Evolutionary conservation across 306 rosid genomes (phyloP).

Genomic region (Glycyrrhiza uralensis): DNA sequence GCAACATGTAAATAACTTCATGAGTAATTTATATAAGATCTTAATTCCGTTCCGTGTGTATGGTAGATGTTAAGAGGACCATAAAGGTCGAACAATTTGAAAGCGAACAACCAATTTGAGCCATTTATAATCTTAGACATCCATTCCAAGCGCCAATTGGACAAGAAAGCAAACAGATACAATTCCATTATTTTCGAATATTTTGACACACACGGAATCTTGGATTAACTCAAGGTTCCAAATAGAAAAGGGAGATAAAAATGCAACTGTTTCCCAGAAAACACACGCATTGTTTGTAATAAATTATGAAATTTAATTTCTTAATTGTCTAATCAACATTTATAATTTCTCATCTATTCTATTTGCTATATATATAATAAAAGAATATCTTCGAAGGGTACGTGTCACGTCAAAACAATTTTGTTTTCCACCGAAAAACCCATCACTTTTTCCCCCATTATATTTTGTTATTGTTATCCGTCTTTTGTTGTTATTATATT

Average conservation of each 20-base stretch:
- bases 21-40: background rate
- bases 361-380: no score
- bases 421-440: no score
- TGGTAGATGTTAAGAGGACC: background rate
- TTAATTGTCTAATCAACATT: background rate
- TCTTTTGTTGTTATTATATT: no score
- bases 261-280: background rate
- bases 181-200: background rate
- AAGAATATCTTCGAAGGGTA: no score
- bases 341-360: no score
- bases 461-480: no score
- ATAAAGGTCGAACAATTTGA: background rate
- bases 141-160: background rate
- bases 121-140: constrained; percentile 19
- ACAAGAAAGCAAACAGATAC: background rate
- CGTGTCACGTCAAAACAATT: no score
- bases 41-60: background rate
- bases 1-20: background rate
- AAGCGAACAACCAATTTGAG: constrained; percentile 7
- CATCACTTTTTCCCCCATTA: no score
- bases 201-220: background rate
- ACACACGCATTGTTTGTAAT: no score
- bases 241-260: background rate
- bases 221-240: background rate
- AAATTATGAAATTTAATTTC: background rate